phyloP scores from a whole-genome alignment of 2,329 filamentous ascomycete genomes.

The Pseudovirgaria hyperparasitica region DNA sequence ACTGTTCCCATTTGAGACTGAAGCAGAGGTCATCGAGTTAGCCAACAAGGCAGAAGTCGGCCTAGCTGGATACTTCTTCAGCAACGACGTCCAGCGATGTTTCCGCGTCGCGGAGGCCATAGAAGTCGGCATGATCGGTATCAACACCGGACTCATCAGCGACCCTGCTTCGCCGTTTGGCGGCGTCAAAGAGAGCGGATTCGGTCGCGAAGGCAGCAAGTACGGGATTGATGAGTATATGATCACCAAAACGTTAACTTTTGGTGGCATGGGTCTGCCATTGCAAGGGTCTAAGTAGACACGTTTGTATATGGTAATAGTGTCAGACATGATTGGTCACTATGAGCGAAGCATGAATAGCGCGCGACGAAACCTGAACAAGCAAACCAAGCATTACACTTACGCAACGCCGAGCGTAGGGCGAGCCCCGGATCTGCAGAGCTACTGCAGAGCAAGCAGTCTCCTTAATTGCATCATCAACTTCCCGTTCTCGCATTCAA shows the following conservation, averaged over 20 bases:
- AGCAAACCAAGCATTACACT: no score
- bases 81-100: conserved; percentile 42
- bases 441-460: no score
- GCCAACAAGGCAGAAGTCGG: conserved; percentile 79
- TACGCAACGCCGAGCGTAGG: no score
- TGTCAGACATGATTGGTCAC: no score
- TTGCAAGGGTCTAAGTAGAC: conserved; percentile 33
- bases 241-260: conserved; percentile 34
- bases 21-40: conserved; percentile 73
- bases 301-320: no score
- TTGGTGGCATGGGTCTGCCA: conserved; percentile 49
- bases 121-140: conserved; percentile 76
- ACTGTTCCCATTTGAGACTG: conserved; percentile 76
- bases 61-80: conserved; percentile 91
- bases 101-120: conserved; percentile 52
- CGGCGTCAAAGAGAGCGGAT: conserved; percentile 37
- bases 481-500: no score
- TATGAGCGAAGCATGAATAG: no score
- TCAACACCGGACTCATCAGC: conserved; percentile 38
- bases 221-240: conserved; percentile 38
- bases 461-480: no score
- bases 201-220: conserved; percentile 37
- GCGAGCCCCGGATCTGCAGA: no score
- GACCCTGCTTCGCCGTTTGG: conserved; percentile 36
- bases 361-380: no score